These are phyloP conservation scores for Ascochyta koolunga DNA, from an alignment of 2,329 filamentous ascomycete species.

Conservation along the genomic window DNA sequence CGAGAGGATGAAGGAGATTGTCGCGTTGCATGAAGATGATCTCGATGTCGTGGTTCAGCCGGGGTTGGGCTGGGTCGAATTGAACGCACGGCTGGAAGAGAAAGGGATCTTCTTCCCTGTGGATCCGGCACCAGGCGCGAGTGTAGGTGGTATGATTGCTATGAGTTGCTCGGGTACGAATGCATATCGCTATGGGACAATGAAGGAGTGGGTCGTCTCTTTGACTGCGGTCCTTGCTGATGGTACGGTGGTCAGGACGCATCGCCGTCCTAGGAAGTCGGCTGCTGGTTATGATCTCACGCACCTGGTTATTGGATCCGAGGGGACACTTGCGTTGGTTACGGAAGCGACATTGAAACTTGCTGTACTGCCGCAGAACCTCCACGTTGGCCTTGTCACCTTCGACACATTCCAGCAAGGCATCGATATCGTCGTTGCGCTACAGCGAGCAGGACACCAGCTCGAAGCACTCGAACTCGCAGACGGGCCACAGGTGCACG, in stretches of 20 bases:
- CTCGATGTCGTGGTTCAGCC: constrained; percentile 62
- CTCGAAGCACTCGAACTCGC: constrained; percentile 88
- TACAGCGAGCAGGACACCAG: constrained; percentile 79
- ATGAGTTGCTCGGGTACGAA: constrained; percentile 82
- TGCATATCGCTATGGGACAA: constrained; percentile 89
- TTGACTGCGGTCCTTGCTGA: constrained; percentile 87
- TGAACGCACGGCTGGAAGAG: constrained; percentile 74
- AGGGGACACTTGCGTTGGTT: constrained; percentile 88
- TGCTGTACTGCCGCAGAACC: constrained; percentile 75
- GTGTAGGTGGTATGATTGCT: constrained; percentile 79
- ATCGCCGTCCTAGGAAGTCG: constrained; percentile 84
- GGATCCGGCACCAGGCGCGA: constrained; percentile 88
- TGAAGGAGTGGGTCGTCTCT: constrained; percentile 88
- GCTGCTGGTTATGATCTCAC: constrained; percentile 92
- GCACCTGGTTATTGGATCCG: constrained; percentile 83
- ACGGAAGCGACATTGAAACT: constrained; percentile 89
- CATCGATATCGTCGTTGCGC: constrained; percentile 75
- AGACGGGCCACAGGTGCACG: constrained; percentile 82
- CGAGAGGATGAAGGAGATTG: constrained; percentile 80
- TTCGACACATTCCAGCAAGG: constrained; percentile 71
- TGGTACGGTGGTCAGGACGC: constrained; percentile 84
- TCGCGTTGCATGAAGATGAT: constrained; percentile 75
- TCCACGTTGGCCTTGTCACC: constrained; percentile 75
- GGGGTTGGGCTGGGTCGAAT: constrained; percentile 79
- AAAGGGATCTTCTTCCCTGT: constrained; percentile 84